Evolutionary conservation across 2,329 filamentous ascomycete genomes (phyloP), one percentile per base, ranked within the genome.

Genomic region (Aspergillus brunneoviolaceus): DNA sequence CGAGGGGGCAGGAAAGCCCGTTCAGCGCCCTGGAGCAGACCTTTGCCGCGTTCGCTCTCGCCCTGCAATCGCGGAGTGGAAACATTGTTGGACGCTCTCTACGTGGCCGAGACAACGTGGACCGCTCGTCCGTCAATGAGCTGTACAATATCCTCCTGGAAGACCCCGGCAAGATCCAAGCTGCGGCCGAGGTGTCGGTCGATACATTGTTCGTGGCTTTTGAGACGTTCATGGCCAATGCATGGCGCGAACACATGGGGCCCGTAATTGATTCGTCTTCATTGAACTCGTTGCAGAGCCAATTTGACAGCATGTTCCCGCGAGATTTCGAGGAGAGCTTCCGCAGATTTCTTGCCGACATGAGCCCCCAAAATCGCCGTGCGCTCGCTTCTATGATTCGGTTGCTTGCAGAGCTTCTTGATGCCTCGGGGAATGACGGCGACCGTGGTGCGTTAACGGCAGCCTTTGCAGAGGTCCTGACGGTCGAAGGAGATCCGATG

Each of bases 121-220:
- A 96, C 70, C 90, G 93, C 69, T 82, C 94, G 6, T 81, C 85
- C 1, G 89, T 96, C 66, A 96, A 96, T 69, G 92, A 96, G 67
- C 81, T 97, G 1, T 97, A 96, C 77, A 96, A 96, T 71, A 85
- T 87, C 35, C 83, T 97, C 14, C 87, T 96, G 19, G 92, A 96
- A 72, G 89, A 89, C 64, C 91, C 92, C 0, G 89, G 86, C 55
- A 92, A 91, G 69, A 84, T 90, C 64, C 89, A 96, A 56, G 81
- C 87, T 10, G 87, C 90, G 2, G 84, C 87, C 0, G 92, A 96
- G 60, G 83, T 91, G 9, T 85, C 88, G 3, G 87, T 94, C 9
- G 92, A 97, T 70, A 87, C 94, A 21, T 84, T 98, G 5, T 96
- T 97, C 71, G 89, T 90, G 27, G 90, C 93, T 0, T 98, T 97